Base-by-base conservation (phyloP, 306 rosid species). In the Gastrolobium bilobum region DNA sequence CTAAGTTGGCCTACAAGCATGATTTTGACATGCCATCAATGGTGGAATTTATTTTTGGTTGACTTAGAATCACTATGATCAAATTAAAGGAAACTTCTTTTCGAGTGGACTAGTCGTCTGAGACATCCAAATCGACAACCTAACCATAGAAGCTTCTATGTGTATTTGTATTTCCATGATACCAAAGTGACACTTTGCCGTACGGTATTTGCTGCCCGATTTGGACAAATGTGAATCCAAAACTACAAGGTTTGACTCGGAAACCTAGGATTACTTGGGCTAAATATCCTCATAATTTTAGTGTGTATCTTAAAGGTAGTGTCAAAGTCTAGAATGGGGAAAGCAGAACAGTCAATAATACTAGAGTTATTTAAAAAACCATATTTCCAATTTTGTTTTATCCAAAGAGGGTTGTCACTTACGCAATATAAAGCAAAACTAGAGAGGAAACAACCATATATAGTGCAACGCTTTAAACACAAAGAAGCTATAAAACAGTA, bases 1-100 rank as follows among this genome's bases (percentile, higher is more conserved):
- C 26, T 39, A 29, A 53, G 75, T 31, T 61, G 79, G 78, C 75
- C 76, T 64, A 29, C 60, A 63, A 56, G 35, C 80, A 57, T 50
- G 77, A 76, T 80, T 44, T 31, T 70, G 79, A 79, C 67, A 34
- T 5, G 31, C 35, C 0, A 63, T 35, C 2, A 26, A 75, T 75
- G 79, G 52, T 38, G 46, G 39, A 2, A 44, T 76, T 20, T 20
- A 52, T 48, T 38, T 20, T 37, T 20, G 29, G 71, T 58, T 71
- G 66, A 71, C 70, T 54, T 0, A 13, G 68, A 50, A 60, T 46
- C 20, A 53, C 26, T 9, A 14, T 29, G 50, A 75, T 43, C n/a
- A 50, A 8, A 52, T 20, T 9, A 26, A 35, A 76, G 5, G 29
- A 63, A 10, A 37, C 13, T 7, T n/a, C 3, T 56, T 9, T 66